Percentiles rank a stretch among this genome's conserved stretches.
Evolutionary conservation across 1,139 yeast species (phyloP).

Genomic region (Kodamaea ohmeri): DNA sequence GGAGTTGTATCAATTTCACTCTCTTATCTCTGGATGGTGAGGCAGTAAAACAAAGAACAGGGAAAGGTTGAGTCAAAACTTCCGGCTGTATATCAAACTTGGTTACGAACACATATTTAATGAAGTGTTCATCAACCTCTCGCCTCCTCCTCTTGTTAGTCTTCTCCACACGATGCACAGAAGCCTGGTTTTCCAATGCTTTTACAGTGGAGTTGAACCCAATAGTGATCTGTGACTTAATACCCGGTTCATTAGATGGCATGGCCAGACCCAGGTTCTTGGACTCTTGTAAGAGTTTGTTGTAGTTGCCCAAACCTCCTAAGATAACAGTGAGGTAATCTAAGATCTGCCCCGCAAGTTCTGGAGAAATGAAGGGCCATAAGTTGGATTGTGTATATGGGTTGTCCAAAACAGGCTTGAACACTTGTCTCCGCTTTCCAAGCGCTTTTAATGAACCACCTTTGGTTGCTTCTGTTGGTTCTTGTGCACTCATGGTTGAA

Average conservation of each 20-base stretch:
- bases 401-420: conserved; percentile 59
- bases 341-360: conserved; percentile 34
- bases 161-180: conserved; percentile 15
- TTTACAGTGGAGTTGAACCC: conserved; percentile 59
- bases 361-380: conserved; percentile 52
- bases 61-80: conserved; percentile 50
- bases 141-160: conserved; percentile 11
- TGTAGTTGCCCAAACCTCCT: conserved; percentile 35
- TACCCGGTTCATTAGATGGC: conserved; percentile 25
- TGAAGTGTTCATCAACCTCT: conserved; percentile 13
- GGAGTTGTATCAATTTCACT: conserved; percentile 54
- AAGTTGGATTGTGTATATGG: conserved; percentile 50
- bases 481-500: neutral
- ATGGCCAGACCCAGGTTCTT: conserved; percentile 10
- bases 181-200: conserved; percentile 49
- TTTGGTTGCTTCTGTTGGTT: neutral
- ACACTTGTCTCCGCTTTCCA: conserved; percentile 47
- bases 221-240: conserved; percentile 27
- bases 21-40: conserved; percentile 25
- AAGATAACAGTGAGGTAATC: conserved; percentile 41
- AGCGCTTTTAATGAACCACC: conserved; percentile 34
- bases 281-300: conserved; percentile 18
- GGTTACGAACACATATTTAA: conserved; percentile 52
- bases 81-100: conserved; percentile 51
- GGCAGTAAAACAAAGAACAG: conserved; percentile 49